Evolutionary conservation across 495 filamentous ascomycete genomes (phyloP), one percentile per base, ranked within the genome.

Genomic region (Aspergillus sclerotiicarbonarius): DNA sequence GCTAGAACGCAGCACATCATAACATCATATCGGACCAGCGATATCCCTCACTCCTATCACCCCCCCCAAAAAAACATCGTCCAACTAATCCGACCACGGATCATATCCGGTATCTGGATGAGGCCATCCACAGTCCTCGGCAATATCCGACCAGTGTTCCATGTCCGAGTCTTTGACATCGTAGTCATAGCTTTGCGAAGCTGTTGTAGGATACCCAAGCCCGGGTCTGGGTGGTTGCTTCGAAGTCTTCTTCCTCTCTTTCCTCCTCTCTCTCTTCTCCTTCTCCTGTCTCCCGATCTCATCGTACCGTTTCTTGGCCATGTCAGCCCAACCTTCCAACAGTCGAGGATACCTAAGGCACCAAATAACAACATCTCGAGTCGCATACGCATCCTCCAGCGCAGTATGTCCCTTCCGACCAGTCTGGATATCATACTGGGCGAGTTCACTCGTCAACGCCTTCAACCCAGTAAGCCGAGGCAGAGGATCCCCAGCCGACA

Each of bases 281-380:
- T 39, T 52, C 31, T 55, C 37, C 6, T 53, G 58, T 33, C 51
- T 49, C 35, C 50, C 19, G 39, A 50, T 39, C 19, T 51, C 37
- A 15, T 32, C 21, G 6, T 52, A 49, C 20, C 61, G 46, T 39
- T 57, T 6, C 6, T 58, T 50, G 31, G 61, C 59, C 13, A 44
- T 53, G 2, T 61, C 49, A 19, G 62, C 70, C 70, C 70, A 72
- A 9, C 33, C 45, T 8, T 57, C 30, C 41, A 69, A 35, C 8
- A 25, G 39, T 7, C 65, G 55, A 0, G 67, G 67, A 19, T 76
- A 64, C 58, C 59, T 48, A 10, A 71, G 39, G 51, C 70, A 76
- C 62, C 67, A 76, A 10, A 76, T 64, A 41, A 75, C 70, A 25
- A 77, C 45, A 35, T 77, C 75, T 2, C 75, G 61, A 6, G 75